A percentile compares a stretch with the other conserved stretches of the same genome.
These are phyloP conservation scores for Roridomyces roridus DNA, from an alignment of 768 basidiomycete genomes.

Conservation along the genomic window DNA sequence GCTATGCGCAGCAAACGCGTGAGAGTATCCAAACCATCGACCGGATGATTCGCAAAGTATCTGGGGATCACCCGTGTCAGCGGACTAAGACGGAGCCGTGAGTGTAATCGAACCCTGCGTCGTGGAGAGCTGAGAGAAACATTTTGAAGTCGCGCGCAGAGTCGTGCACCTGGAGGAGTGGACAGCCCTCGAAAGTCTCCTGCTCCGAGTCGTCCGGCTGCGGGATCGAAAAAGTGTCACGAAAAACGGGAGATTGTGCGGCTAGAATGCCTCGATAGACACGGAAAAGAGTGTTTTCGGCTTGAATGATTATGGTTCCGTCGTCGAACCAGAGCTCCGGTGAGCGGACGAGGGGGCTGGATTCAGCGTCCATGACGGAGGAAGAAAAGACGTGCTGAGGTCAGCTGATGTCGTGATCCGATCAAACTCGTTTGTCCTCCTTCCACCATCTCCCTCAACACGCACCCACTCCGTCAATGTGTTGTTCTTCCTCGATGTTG, in stretches of 20 bases:
- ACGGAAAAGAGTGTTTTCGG: not conserved
- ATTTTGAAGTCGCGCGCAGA: not conserved
- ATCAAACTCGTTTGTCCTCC: no score
- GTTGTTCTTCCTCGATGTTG: no score
- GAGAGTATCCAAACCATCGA: not conserved
- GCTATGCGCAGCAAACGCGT: not conserved
- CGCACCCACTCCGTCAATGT: no score
- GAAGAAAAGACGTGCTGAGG: no score
- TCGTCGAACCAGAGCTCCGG: constrained; percentile 12
- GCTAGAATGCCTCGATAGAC: constrained; percentile 9
- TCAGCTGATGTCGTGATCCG: no score
- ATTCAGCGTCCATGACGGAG: no score
- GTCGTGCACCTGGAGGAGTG: not conserved
- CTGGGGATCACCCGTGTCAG: not conserved
- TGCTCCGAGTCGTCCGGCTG: not conserved
- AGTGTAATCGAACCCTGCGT: not conserved
- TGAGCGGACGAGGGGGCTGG: not conserved
- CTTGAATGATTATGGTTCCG: constrained; percentile 3
- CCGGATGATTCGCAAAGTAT: not conserved
- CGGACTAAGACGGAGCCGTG: not conserved
- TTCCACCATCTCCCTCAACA: no score
- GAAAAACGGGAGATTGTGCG: constrained; percentile 7
- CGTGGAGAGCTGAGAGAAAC: not conserved
- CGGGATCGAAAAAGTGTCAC: constrained; percentile 4
- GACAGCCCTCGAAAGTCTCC: not conserved